These are phyloP conservation scores for Dendrothele bispora DNA, from an alignment of 768 basidiomycete species.

Conservation along the genomic window DNA sequence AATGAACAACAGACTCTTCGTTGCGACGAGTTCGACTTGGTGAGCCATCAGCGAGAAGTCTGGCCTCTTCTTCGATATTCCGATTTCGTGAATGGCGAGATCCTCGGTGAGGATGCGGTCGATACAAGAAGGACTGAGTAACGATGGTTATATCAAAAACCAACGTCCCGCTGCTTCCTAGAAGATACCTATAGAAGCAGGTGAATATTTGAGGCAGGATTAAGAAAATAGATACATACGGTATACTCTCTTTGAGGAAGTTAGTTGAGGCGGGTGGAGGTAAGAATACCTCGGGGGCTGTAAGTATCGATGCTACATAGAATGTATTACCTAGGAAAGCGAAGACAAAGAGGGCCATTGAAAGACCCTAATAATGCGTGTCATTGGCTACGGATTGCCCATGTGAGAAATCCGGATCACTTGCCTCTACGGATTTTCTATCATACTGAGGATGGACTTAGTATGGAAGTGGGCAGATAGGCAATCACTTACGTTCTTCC, in stretches of 20 bases:
- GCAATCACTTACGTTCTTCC: constrained; percentile 85
- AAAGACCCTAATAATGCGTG: constrained; percentile 64
- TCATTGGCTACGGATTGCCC: constrained; percentile 1
- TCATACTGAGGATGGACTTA: constrained; percentile 52
- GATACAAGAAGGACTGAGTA: constrained; percentile 80
- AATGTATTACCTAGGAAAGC: constrained; percentile 94
- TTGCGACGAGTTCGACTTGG: no score
- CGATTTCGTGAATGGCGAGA: constrained; percentile 17
- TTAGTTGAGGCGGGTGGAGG: constrained; percentile 60
- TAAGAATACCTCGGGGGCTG: constrained; percentile 61
- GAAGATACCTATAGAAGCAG: constrained; percentile 62
- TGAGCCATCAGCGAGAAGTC: constrained; percentile 6
- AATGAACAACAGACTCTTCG: no score
- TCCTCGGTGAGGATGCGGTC: constrained; percentile 40
- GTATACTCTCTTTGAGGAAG: constrained; percentile 80
- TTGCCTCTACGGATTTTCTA: constrained; percentile 86
- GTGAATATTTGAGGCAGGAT: not conserved
- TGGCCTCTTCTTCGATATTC: constrained; percentile 18
- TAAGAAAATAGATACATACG: constrained; percentile 51
- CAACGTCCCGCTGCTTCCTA: constrained; percentile 92
- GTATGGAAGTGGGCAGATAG: constrained; percentile 2
- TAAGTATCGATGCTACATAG: constrained; percentile 89
- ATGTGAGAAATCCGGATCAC: not conserved
- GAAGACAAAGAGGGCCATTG: constrained; percentile 89
- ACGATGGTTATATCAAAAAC: constrained; percentile 94